phyloP scores from a whole-genome alignment of 177 flowering plant genomes.

The Vitis hybrid region DNA sequence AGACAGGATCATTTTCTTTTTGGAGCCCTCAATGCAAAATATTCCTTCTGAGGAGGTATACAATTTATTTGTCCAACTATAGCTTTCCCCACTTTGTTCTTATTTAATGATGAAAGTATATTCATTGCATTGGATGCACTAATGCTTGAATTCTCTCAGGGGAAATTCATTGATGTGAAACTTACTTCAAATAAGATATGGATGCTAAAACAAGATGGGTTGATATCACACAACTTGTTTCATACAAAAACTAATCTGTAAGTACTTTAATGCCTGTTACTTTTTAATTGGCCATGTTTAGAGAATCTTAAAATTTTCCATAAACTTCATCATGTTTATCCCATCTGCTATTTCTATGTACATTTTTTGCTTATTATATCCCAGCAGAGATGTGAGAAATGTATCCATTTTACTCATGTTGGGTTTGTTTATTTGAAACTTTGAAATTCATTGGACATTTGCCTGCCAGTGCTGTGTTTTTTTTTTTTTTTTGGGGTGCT shows the following conservation, averaged over 20 bases:
- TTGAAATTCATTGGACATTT: background rate
- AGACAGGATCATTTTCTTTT: slow-evolving; percentile 39
- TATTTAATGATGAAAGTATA: background rate
- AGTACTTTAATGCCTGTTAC: slow-evolving; percentile 18
- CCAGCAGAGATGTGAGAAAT: too few species aligned
- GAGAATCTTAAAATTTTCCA: background rate
- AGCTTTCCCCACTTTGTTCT: background rate
- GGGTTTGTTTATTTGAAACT: too few species aligned
- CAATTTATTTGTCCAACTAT: background rate
- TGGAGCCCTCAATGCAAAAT: slow-evolving; percentile 38
- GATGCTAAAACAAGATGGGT: slow-evolving; percentile 73
- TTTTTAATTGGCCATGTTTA: background rate
- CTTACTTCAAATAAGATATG: slow-evolving; percentile 64
- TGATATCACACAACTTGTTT: slow-evolving; percentile 38
- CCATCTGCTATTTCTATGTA: background rate
- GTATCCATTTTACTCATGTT: too few species aligned
- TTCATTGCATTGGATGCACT: slow-evolving; percentile 4
- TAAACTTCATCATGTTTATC: background rate
- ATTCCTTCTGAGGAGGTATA: slow-evolving; percentile 59
- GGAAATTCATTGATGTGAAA: slow-evolving; percentile 61
- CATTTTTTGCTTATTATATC: background rate
- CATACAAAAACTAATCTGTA: slow-evolving; percentile 35
- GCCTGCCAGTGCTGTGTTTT: background rate
- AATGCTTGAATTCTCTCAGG: slow-evolving; percentile 38
- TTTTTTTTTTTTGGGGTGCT: background rate